Evolutionary conservation across 2,329 filamentous ascomycete genomes (phyloP), one percentile per base, ranked within the genome.

Genomic region (Microsporum canis): DNA sequence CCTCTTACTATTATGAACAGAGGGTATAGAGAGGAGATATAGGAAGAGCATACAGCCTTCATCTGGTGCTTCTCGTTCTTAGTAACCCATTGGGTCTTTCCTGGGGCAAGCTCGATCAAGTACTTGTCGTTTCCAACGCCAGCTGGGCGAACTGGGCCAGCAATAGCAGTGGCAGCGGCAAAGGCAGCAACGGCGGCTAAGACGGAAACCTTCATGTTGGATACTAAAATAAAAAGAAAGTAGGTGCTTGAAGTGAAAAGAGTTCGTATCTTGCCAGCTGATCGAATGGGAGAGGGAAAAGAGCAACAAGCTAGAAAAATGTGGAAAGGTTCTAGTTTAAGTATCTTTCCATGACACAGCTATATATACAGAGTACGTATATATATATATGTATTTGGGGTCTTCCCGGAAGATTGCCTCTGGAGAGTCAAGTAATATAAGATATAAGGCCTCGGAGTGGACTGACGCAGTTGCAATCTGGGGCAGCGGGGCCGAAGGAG

Each of bases 21-120:
- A 23, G 17, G 17, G 1, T 1, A 23, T 23, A 23, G 17, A 23
- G n/a, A 10, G 31, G 33, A 36, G 5, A 41, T n/a, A 17, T 2
- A 34, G 12, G 12, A 12, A 31, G 14, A 14, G 5, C 8, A 56
- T 17, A 59, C 36, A 38, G 27, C 7, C 70, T 88, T 86, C 65
- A 97, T 78, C 73, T 87, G 85, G 91, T 92, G 96, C 76, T 97
- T 99, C 77, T 96, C 85, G 39, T 96, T 89, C 69, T 97, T 92
- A 0, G 89, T 95, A 36, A 96, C 87, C 88, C 89, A 94, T 79
- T 82, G 79, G 29, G 86, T 91, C 71, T 92, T 82, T 61, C 88
- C 90, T 2, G 90, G 90, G 17, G 84, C 82, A 33, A 94, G 80
- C 78, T 97, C 91, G 65, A 99, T 85, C 56, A 95, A 80, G 73